Evolutionary conservation across 352 stramenopile species (phyloP).

Genomic region (Globisporangium paddicum): DNA sequence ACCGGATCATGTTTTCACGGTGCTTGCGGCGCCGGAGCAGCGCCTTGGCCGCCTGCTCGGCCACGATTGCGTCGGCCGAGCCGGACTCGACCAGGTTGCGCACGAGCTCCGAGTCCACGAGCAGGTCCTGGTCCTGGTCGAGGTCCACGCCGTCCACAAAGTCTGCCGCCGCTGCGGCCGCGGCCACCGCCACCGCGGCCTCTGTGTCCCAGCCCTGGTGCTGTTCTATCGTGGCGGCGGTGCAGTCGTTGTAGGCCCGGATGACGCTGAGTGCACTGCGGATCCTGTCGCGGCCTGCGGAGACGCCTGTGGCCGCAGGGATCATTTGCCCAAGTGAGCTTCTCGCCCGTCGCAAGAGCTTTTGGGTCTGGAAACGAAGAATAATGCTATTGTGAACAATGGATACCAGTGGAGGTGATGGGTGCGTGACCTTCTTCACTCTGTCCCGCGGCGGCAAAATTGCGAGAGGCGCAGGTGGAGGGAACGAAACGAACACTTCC

Average conservation of each 20-base stretch:
- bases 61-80: conserved; percentile 4
- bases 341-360: too few relatives aligned
- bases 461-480: too few relatives aligned
- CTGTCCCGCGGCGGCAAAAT: too few relatives aligned
- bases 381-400: too few relatives aligned
- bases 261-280: neutral
- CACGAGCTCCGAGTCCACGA: conserved; percentile 1
- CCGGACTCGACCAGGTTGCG: neutral
- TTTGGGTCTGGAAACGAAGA: neutral
- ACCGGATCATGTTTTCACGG: conserved; percentile 46
- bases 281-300: neutral
- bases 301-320: neutral
- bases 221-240: neutral
- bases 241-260: conserved; percentile 1
- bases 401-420: neutral
- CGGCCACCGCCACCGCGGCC: neutral
- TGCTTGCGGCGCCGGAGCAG: conserved; percentile 14
- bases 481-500: too few relatives aligned
- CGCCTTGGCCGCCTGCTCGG: conserved; percentile 3
- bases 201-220: neutral
- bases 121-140: neutral
- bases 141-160: conserved; percentile 1
- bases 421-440: too few relatives aligned
- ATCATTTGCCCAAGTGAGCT: conserved; percentile 7
- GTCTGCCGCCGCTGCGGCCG: neutral